phyloP scores from a whole-genome alignment of 805 yeast genomes.

The Spathaspora arborariae region DNA sequence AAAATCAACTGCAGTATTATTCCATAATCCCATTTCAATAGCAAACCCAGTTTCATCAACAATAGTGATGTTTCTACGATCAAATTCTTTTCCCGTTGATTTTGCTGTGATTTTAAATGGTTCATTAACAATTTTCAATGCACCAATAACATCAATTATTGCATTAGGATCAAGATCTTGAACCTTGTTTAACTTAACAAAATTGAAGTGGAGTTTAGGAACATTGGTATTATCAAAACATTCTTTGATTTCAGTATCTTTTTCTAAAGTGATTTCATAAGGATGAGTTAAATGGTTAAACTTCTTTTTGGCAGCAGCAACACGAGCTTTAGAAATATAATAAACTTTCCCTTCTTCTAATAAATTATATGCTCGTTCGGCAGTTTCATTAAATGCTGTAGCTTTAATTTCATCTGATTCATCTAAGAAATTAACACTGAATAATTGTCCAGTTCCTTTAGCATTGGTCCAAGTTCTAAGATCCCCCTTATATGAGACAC shows the following conservation, averaged over 20 bases:
- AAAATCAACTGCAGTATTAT: slow-evolving; percentile 78
- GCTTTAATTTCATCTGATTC: slow-evolving; percentile 96
- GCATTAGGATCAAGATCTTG: slow-evolving; percentile 67
- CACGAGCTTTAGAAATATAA: slow-evolving; percentile 74
- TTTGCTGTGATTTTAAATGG: slow-evolving; percentile 77
- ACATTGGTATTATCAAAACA: slow-evolving; percentile 59
- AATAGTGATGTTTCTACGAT: slow-evolving; percentile 81
- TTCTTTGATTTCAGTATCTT: slow-evolving; percentile 72
- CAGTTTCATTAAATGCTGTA: slow-evolving; percentile 87
- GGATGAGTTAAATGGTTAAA: slow-evolving; percentile 83
- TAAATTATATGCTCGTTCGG: slow-evolving; percentile 70
- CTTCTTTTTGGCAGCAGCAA: slow-evolving; percentile 80
- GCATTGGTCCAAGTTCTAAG: slow-evolving; percentile 84
- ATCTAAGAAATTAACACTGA: slow-evolving; percentile 83
- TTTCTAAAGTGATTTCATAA: slow-evolving; percentile 79
- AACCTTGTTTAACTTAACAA: slow-evolving; percentile 64
- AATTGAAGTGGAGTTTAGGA: slow-evolving; percentile 76
- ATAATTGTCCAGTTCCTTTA: slow-evolving; percentile 85
- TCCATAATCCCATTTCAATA: slow-evolving; percentile 85
- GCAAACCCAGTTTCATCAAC: slow-evolving; percentile 83
- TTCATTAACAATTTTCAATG: slow-evolving; percentile 72
- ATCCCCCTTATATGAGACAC: slow-evolving; percentile 85
- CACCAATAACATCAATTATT: slow-evolving; percentile 83
- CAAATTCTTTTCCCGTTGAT: slow-evolving; percentile 84
- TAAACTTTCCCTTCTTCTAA: slow-evolving; percentile 89